Base-by-base conservation (phyloP, 2,329 filamentous ascomycete genomes). In the Claviceps spartinae region DNA sequence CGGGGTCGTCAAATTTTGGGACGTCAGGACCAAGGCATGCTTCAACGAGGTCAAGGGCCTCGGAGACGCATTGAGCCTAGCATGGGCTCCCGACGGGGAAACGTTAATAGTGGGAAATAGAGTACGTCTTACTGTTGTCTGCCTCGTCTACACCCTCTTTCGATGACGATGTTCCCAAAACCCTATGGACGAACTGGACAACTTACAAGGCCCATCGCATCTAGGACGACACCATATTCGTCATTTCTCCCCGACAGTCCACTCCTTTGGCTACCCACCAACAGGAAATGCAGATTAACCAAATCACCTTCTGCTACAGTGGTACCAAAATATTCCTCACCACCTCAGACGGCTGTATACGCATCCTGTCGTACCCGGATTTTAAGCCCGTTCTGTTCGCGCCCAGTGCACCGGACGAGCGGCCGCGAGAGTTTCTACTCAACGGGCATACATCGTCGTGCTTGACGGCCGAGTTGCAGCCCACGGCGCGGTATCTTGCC, bases 1-100 rank as follows among this genome's bases (percentile, higher is more conserved):
- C 62, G 86, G 86, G 2, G 78, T 83, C 36, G 81, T 86, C 55
- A 81, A 85, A 62, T 81, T 91, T 59, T 91, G 86, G 86, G 86
- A 91, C 62, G 85, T 89, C 13, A 74, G 86, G 59, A 84, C 77
- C 54, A 87, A 86, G 62, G 75, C 77, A 1, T 82, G 82, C 59
- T 75, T 84, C 56, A 85, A 85, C 50, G 83, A 87, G 63, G 75
- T 87, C 41, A 82, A 78, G 58, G 77, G 76, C 4, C 71, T 83
- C 46, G 83, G 81, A 7, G 78, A 81, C 57, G 80, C 85, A 3
- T 82, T 86, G 59, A 85, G 82, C 11, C 70, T 91, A 53, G 81
- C 78, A 0, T 91, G 86, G 86, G 77, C 77, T 36, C 86, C 86
- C 0, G 79, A 85, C 59, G 86, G 86, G 2, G 73, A 77, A 51